These are phyloP conservation scores for Tetracladium maxilliforme DNA, from an alignment of 2,329 filamentous ascomycete species.

Conservation along the genomic window DNA sequence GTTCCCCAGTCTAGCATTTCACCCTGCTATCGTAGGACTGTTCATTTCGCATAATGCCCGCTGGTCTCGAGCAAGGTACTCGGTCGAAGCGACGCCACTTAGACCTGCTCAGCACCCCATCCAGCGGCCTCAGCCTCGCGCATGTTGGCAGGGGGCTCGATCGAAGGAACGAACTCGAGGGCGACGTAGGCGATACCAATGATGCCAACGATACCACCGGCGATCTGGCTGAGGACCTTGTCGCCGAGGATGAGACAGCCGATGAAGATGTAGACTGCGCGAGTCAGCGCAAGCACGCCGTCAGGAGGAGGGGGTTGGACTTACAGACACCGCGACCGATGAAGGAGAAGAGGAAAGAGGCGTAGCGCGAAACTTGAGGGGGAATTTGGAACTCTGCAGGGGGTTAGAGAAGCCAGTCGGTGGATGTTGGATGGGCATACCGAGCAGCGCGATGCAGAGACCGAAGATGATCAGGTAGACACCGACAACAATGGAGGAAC, in stretches of 20 bases:
- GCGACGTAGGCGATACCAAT: slow-evolving; percentile 65
- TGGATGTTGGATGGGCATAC: slow-evolving; percentile 1
- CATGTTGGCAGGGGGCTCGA: slow-evolving; percentile 49
- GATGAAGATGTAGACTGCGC: slow-evolving; percentile 85
- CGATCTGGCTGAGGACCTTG: slow-evolving; percentile 52
- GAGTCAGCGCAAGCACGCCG: slow-evolving; percentile 6
- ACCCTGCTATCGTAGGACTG: background rate
- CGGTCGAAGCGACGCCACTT: slow-evolving; percentile 2
- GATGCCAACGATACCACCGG: slow-evolving; percentile 64
- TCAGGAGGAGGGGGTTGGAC: slow-evolving; percentile 19
- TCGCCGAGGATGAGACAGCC: slow-evolving; percentile 70
- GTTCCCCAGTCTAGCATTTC: background rate
- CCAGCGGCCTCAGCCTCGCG: slow-evolving; percentile 14
- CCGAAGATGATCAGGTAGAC: slow-evolving; percentile 87
- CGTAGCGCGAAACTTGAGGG: slow-evolving; percentile 82
- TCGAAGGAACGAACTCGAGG: slow-evolving; percentile 65
- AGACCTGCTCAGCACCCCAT: slow-evolving; percentile 16
- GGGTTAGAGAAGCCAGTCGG: slow-evolving; percentile 1
- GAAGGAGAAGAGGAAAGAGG: slow-evolving; percentile 96
- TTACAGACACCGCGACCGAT: slow-evolving; percentile 86
- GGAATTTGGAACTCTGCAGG: slow-evolving; percentile 76
- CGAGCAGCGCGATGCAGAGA: slow-evolving; percentile 20
- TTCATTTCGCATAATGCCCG: background rate
- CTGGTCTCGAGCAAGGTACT: background rate
- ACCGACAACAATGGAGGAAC: slow-evolving; percentile 54